A percentile compares a stretch with the other conserved stretches of the same genome.
These are phyloP conservation scores for Penicillium simplicissimum DNA, from an alignment of 495 filamentous ascomycete species.

Conservation along the genomic window DNA sequence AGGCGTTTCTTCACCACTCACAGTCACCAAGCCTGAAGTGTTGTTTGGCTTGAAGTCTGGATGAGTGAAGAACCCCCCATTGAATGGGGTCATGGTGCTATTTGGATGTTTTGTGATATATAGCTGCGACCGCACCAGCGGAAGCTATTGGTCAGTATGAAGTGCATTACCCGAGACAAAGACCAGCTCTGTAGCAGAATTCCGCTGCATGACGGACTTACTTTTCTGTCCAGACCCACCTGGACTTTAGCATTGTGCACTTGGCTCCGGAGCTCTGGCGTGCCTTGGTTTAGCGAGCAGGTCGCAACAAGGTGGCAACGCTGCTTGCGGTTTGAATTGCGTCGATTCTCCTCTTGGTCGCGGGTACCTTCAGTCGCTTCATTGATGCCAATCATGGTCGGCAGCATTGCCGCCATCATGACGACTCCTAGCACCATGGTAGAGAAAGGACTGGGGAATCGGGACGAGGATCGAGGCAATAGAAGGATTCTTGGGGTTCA, in stretches of 20 bases:
- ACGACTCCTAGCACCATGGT: slow-evolving; percentile 31
- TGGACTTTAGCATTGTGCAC: slow-evolving; percentile 31
- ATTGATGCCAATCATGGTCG: slow-evolving; percentile 33
- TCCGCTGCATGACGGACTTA: slow-evolving; percentile 20
- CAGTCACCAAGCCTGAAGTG: slow-evolving; percentile 26
- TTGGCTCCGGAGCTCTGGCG: slow-evolving; percentile 21
- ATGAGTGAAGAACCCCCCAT: slow-evolving; percentile 29
- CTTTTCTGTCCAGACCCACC: slow-evolving; percentile 31
- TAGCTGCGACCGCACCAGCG: slow-evolving; percentile 15
- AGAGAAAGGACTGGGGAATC: background rate
- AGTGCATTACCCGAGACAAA: background rate
- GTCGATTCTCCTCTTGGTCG: slow-evolving; percentile 27
- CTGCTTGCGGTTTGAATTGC: slow-evolving; percentile 23
- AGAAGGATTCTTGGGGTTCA: background rate
- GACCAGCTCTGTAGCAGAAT: background rate
- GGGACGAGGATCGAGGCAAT: background rate
- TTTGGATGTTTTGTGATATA: slow-evolving; percentile 31
- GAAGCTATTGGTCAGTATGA: background rate
- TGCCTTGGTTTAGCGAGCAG: slow-evolving; percentile 23
- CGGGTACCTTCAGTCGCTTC: slow-evolving; percentile 26
- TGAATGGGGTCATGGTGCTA: slow-evolving; percentile 26
- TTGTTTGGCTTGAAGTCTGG: slow-evolving; percentile 29
- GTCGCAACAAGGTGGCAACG: slow-evolving; percentile 27
- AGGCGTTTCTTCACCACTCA: slow-evolving; percentile 29
- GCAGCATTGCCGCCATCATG: slow-evolving; percentile 37